phyloP scores from a whole-genome alignment of 2,329 filamentous ascomycete genomes.

The Sphaerulina musiva region DNA sequence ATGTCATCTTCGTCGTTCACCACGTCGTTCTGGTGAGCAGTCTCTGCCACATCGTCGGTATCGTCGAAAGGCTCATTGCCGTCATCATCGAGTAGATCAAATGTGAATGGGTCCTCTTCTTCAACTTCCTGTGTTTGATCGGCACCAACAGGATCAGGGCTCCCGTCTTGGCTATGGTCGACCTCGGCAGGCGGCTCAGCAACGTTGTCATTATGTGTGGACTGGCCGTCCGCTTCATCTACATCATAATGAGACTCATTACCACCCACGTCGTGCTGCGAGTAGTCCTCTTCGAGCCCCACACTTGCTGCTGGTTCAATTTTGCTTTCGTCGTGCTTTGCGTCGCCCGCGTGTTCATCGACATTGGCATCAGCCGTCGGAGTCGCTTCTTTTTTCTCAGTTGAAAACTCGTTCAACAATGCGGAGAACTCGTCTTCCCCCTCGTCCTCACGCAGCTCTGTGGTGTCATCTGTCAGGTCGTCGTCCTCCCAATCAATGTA shows the following conservation, averaged over 20 bases:
- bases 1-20: constrained; percentile 23
- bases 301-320: no score
- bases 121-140: constrained; percentile 5
- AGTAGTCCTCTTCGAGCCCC: constrained; percentile 3
- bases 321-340: neutral
- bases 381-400: constrained; percentile 4
- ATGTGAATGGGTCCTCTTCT: constrained; percentile 20
- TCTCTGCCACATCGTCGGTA: constrained; percentile 10
- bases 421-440: constrained; percentile 20
- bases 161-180: constrained; percentile 10
- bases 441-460: constrained; percentile 21
- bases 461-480: constrained; percentile 21
- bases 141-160: neutral
- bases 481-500: constrained; percentile 24
- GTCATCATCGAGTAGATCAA: constrained; percentile 20
- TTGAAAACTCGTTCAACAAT: constrained; percentile 9
- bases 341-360: constrained; percentile 2
- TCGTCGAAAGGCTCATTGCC: constrained; percentile 16
- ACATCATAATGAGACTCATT: constrained; percentile 6
- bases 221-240: neutral
- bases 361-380: neutral
- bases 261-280: constrained; percentile 9
- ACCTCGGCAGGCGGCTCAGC: constrained; percentile 12
- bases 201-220: constrained; percentile 6
- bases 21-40: constrained; percentile 1